Base-by-base conservation (phyloP, 208 protist genomes). In the Wallacemonas sp. region DNA sequence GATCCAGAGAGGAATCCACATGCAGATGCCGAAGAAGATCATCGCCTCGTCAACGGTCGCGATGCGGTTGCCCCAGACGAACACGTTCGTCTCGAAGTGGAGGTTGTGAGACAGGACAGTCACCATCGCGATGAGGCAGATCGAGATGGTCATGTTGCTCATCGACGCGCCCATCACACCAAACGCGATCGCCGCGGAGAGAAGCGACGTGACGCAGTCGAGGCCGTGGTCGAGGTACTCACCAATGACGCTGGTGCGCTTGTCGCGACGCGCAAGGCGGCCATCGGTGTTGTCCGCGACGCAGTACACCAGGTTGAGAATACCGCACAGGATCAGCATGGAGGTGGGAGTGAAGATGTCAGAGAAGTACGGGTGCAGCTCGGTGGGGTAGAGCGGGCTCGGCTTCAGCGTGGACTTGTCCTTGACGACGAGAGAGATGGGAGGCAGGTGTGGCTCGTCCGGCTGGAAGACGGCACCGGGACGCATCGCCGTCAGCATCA, bases 181-280 rank as follows among this genome's bases (percentile, higher is more conserved):
- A 56, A 92, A 88, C 32, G 65, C 69, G 56, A 88, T 74, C 58
- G 61, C 75, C 14, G 83, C 70, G 29, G 87, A 94, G 30, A 97
- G 70, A 24, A 97, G 80, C 24, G 92, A 97, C 19, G 89, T 95
- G 30, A 94, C 88, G 55, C 92, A 97, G 78, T 97, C 92, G 12
- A 94, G 85, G 1, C 92, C 89, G 60, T 97, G 92, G 61, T 97
- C 92, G 24, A 97, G 84, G 75, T 97, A 97, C 73, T 97, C 92
- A 26, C 92, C 92, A 68, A 86, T 88, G 2, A 75, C 68, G 44
- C 85, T 94, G n/a, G 78, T 79, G 55, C 87, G 84, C 30, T 69
- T 61, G 48, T 93, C 74, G 33, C 92, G 87, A 11, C 92, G 84
- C 0, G 92, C 92, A 1, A 95, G 84, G n/a, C 89, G 78, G 26